These are phyloP conservation scores for Pseudognaphalium luteoalbum DNA, from an alignment of 129 eudicot genomes.

Conservation along the genomic window DNA sequence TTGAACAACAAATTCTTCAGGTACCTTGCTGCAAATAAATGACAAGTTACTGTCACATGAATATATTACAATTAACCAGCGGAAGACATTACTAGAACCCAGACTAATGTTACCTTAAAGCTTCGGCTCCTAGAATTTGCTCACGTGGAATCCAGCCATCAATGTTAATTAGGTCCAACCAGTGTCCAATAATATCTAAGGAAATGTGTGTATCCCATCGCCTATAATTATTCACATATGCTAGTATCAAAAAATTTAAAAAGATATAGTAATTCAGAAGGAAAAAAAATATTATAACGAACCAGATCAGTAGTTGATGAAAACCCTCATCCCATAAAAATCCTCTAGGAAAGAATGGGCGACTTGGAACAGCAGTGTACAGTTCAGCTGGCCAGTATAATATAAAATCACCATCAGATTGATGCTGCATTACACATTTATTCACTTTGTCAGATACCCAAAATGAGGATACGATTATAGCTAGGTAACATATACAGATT, in stretches of 20 bases:
- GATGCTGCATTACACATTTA: constrained; percentile 52
- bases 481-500: background rate
- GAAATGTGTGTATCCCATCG: constrained; percentile 84
- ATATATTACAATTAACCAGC: constrained; percentile 1
- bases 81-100: background rate
- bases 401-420: constrained; percentile 54
- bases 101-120: constrained; percentile 60
- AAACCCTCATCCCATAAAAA: constrained; percentile 99
- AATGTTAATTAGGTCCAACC: constrained; percentile 96
- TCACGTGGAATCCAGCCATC: constrained; percentile 99
- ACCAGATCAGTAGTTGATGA: constrained; percentile 94
- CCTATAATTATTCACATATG: constrained; percentile 44
- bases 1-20: constrained; percentile 85
- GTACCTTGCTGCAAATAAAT: constrained; percentile 73
- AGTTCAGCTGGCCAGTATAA: constrained; percentile 97
- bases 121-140: constrained; percentile 98
- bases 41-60: constrained; percentile 1
- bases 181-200: constrained; percentile 93
- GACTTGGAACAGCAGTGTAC: constrained; percentile 98
- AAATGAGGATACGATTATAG: background rate
- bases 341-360: constrained; percentile 95
- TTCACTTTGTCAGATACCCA: no score
- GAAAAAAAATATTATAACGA: constrained; percentile 27
- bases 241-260: background rate
- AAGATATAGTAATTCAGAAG: background rate